Evolutionary conservation across 1,284 basidiomycete species (phyloP).

Genomic region (Neonothopanus nambi): DNA sequence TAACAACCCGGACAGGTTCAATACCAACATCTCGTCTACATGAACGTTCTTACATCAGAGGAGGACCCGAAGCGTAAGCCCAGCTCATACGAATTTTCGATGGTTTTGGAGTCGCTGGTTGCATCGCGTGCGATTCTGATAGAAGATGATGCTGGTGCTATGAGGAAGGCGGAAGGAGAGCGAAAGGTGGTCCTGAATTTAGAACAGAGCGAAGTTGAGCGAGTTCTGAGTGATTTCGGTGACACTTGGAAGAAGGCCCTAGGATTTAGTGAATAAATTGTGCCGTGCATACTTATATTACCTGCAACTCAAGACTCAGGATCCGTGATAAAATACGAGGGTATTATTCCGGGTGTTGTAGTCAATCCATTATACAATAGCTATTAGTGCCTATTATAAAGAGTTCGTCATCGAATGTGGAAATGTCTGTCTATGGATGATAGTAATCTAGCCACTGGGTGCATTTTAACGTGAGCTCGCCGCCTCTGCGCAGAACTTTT

Average conservation of each 20-base stretch:
- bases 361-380: too few relatives aligned
- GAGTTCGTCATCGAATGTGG: too few relatives aligned
- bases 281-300: too few relatives aligned
- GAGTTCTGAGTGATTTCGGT: conserved; percentile 71
- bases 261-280: neutral
- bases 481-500: too few relatives aligned
- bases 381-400: too few relatives aligned
- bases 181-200: conserved; percentile 66
- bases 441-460: too few relatives aligned
- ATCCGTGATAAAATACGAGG: too few relatives aligned
- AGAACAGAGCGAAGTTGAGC: conserved; percentile 71
- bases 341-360: too few relatives aligned
- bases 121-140: conserved; percentile 71
- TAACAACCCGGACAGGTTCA: conserved; percentile 49
- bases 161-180: conserved; percentile 57
- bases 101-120: conserved; percentile 68
- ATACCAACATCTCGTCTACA: conserved; percentile 67
- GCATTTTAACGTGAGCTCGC: too few relatives aligned
- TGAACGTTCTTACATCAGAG: conserved; percentile 53
- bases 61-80: conserved; percentile 55
- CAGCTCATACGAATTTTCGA: conserved; percentile 51
- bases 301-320: too few relatives aligned
- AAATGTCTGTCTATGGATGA: too few relatives aligned
- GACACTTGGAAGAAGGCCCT: conserved; percentile 70
- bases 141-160: conserved; percentile 57